These are phyloP conservation scores for Arbutus unedo DNA, from an alignment of 148 eudicot species.

Conservation along the genomic window DNA sequence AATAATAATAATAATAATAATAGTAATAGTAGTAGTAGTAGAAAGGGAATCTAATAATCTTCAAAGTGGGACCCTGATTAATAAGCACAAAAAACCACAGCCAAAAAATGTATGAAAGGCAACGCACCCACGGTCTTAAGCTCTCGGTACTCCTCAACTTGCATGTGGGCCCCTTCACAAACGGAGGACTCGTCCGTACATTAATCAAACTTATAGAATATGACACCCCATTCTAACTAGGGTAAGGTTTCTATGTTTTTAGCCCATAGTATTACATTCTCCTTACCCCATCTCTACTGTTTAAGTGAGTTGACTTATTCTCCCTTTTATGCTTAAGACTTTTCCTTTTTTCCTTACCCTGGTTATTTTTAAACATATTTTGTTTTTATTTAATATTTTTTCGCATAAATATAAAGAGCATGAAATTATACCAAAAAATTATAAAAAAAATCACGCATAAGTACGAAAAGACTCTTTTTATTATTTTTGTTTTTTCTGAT, in stretches of 20 bases:
- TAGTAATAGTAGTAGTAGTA: too few species aligned
- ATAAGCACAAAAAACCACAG: neutral
- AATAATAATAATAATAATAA: too few species aligned
- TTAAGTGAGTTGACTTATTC: neutral
- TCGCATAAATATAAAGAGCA: too few species aligned
- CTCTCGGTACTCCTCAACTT: neutral
- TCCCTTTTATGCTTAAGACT: too few species aligned
- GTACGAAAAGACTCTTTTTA: too few species aligned
- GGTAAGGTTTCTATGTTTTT: neutral
- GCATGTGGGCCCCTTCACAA: neutral
- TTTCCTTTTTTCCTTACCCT: too few species aligned
- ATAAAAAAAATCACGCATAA: too few species aligned
- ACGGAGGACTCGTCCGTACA: conserved; percentile 12
- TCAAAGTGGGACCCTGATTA: neutral
- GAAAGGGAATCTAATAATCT: neutral
- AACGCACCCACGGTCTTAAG: conserved; percentile 7
- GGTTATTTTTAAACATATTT: too few species aligned
- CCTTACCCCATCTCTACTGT: neutral
- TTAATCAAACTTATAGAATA: neutral
- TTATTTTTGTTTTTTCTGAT: too few species aligned
- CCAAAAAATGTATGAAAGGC: neutral
- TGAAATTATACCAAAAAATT: too few species aligned
- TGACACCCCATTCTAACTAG: too few species aligned
- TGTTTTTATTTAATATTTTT: too few species aligned
- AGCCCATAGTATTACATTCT: neutral